Evolutionary conservation across 306 rosid genomes (phyloP).

Genomic region (Luffa acutangula): DNA sequence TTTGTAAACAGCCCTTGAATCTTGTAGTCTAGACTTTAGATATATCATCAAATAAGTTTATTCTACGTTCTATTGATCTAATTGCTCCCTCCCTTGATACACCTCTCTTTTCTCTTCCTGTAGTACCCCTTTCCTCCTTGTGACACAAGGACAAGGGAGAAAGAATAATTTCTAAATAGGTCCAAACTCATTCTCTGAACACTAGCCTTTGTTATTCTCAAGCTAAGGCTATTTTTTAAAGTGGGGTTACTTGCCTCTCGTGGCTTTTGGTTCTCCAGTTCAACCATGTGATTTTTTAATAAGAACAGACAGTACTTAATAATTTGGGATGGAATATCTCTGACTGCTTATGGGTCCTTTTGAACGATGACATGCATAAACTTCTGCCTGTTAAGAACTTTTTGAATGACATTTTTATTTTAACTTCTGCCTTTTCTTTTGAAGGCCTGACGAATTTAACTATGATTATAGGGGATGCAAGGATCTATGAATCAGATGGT

Average conservation of each 20-base stretch:
- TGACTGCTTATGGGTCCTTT: not conserved
- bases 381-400: not conserved
- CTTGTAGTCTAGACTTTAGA: too few species aligned
- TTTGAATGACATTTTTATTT: not conserved
- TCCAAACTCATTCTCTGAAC: not conserved
- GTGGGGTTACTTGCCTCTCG: not conserved
- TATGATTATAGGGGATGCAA: slow-evolving; percentile 64
- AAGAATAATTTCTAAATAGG: not conserved
- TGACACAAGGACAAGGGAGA: not conserved
- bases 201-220: not conserved
- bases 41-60: too few species aligned
- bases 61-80: too few species aligned
- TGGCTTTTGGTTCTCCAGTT: not conserved
- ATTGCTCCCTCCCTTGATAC: not conserved
- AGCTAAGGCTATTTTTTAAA: not conserved
- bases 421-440: not conserved
- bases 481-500: slow-evolving; percentile 81
- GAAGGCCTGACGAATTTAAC: not conserved
- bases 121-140: not conserved
- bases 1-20: too few species aligned
- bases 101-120: not conserved
- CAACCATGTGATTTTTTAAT: not conserved
- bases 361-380: not conserved
- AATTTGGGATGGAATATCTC: not conserved
- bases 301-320: not conserved